Base-by-base conservation (phyloP, 495 filamentous ascomycete genomes). In the Aspergillus biplanus region DNA sequence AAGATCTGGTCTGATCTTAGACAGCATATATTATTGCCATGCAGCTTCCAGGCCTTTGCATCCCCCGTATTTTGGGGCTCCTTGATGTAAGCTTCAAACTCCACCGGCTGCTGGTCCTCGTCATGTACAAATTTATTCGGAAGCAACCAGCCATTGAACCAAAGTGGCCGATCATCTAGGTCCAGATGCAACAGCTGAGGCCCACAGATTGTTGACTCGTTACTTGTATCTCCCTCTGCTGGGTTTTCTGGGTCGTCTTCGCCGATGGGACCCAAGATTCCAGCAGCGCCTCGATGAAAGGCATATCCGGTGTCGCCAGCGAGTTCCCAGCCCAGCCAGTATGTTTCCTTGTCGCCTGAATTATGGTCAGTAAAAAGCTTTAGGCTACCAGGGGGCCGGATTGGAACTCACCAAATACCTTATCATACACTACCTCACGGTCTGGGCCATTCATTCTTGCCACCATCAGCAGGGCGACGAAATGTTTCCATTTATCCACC, bases 121-220 rank as follows among this genome's bases (percentile, higher is more conserved):
- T 58, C 50, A 7, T 27, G 21, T 27, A 64, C 35, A 52, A 65
- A 73, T 31, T 71, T 73, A 37, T 69, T 69, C 9, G 62, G 61
- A 3, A 69, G 60, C 27, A 73, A 21, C 71, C 71, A 74, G 27
- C 71, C 69, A 63, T 76, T 74, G 66, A 74, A 74, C 73, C 73
- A 74, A 4, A 74, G 56, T 1, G 72, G 70, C n/a, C 63, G 57
- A 0, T 65, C 65, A 12, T 61, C 33, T 1, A 13, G 58, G 18
- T 71, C 71, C 2, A 74, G 48, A 44, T 75, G 71, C 1, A 75
- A 60, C 0, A 74, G 58, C 42, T 75, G 73, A 0, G 68, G 66
- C 8, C 58, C 61, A 53, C 71, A 74, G 37, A 75, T 66, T 4
- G 69, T 67, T 65, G 7, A 53, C 59, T 15, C 35, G 31, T 16